phyloP scores from a whole-genome alignment of 1,284 basidiomycete genomes.

The Cryptococcus amylolentus region DNA sequence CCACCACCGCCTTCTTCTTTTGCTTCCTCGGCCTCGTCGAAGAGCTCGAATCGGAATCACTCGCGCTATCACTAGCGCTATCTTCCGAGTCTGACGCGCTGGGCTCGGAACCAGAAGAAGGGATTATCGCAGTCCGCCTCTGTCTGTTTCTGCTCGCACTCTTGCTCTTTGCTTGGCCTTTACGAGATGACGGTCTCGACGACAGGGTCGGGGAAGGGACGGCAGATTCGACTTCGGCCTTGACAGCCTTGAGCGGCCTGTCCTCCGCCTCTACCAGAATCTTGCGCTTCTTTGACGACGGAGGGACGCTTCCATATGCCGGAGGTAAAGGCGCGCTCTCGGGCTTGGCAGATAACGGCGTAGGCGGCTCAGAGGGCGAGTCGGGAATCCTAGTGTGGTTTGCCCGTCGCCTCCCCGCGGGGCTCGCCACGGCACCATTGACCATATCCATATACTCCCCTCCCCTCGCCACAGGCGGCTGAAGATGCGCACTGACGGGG shows the following conservation, averaged over 20 bases:
- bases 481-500: slow-evolving; percentile 1
- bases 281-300: slow-evolving; percentile 1
- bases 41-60: slow-evolving; percentile 47
- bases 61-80: background rate
- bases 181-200: background rate
- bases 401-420: slow-evolving; percentile 14
- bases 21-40: slow-evolving; percentile 73
- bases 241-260: background rate
- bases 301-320: background rate
- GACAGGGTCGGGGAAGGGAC: background rate
- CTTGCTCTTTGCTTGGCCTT: background rate
- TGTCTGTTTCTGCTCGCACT: background rate
- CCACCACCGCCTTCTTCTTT: slow-evolving; percentile 85
- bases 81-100: background rate
- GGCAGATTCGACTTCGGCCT: background rate
- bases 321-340: background rate
- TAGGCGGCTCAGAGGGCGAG: slow-evolving; percentile 16
- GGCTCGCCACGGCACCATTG: slow-evolving; percentile 10
- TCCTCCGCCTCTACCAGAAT: background rate
- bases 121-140: too few relatives aligned
- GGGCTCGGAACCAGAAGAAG: too few relatives aligned
- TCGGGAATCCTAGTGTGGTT: slow-evolving; percentile 21
- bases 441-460: slow-evolving; percentile 27
- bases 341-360: background rate
- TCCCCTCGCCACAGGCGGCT: slow-evolving; percentile 13